These are phyloP conservation scores for Colletotrichum shisoi DNA, from an alignment of 2,329 filamentous ascomycete genomes.

Conservation along the genomic window DNA sequence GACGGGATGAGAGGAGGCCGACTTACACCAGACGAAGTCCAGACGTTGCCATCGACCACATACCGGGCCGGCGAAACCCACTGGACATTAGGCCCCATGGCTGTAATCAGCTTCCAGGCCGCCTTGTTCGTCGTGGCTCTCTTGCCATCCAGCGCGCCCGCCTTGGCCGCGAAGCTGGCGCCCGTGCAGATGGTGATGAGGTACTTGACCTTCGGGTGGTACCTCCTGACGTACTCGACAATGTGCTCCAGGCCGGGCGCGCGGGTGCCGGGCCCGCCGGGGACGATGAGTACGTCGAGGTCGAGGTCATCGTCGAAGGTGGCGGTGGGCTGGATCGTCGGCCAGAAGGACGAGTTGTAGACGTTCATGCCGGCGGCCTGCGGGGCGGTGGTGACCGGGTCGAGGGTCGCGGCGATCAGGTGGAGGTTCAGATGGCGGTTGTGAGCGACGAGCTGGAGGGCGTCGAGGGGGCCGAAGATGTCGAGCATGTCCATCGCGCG, in stretches of 20 bases:
- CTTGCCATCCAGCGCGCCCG: conserved; percentile 67
- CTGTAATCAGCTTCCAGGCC: conserved; percentile 59
- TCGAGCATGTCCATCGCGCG: conserved; percentile 41
- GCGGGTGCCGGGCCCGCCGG: conserved; percentile 65
- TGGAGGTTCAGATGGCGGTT: conserved; percentile 49
- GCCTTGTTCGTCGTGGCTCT: conserved; percentile 73
- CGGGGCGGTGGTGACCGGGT: conserved; percentile 52
- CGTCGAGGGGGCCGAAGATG: conserved; percentile 41
- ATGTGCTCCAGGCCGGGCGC: conserved; percentile 47
- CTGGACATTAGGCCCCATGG: conserved; percentile 58
- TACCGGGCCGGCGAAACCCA: conserved; percentile 71
- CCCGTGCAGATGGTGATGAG: conserved; percentile 74
- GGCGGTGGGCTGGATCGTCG: conserved; percentile 52
- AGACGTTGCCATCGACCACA: conserved; percentile 71
- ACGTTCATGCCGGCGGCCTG: conserved; percentile 44
- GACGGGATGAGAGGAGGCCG: not conserved
- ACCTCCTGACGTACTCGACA: conserved; percentile 51
- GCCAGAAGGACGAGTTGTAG: conserved; percentile 50
- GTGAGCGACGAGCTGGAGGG: conserved; percentile 40
- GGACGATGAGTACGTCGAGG: conserved; percentile 72
- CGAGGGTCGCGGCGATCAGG: conserved; percentile 53
- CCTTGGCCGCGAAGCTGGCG: conserved; percentile 62
- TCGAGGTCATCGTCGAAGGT: conserved; percentile 63
- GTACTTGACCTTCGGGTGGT: conserved; percentile 60
- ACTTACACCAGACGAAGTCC: conserved; percentile 67